Percentiles rank a stretch among this genome's conserved stretches.
Conservation (phyloP, 2,329 filamentous ascomycete genomes). For the Cladosporium halotolerans region DNA sequence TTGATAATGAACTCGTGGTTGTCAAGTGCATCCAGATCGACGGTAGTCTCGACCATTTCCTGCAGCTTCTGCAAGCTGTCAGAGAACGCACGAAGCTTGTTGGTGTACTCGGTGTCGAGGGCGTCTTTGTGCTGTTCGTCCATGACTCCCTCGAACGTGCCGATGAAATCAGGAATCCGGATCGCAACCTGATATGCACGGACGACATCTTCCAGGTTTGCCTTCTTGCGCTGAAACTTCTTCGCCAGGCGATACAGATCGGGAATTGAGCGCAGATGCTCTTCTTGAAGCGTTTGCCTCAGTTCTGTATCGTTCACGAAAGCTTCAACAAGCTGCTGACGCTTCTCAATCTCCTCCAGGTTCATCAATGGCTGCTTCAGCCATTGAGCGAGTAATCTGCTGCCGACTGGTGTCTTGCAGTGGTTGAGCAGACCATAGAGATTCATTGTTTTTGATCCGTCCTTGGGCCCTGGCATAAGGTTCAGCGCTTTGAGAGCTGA, state of each 20-base stretch:
- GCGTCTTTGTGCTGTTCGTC: slow-evolving; percentile 88
- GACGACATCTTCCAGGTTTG: slow-evolving; percentile 91
- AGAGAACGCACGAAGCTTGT: slow-evolving; percentile 66
- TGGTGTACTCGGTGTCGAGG: slow-evolving; percentile 79
- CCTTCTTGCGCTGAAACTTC: slow-evolving; percentile 85
- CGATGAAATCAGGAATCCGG: slow-evolving; percentile 81
- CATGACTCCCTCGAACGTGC: slow-evolving; percentile 86
- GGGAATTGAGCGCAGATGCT: slow-evolving; percentile 85
- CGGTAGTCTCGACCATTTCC: slow-evolving; percentile 98
- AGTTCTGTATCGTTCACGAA: slow-evolving; percentile 91
- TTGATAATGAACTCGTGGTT: slow-evolving; percentile 99
- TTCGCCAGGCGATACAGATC: slow-evolving; percentile 92
- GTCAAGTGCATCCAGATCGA: slow-evolving; percentile 90
- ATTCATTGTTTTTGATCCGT: slow-evolving; percentile 97
- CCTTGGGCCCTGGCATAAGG: slow-evolving; percentile 89
- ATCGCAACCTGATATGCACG: slow-evolving; percentile 92
- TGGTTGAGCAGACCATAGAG: slow-evolving; percentile 90
- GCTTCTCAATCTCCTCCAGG: slow-evolving; percentile 76
- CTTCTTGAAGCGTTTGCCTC: slow-evolving; percentile 92
- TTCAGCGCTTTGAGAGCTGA: slow-evolving; percentile 91
- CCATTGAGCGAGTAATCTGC: slow-evolving; percentile 87
- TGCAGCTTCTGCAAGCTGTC: slow-evolving; percentile 78
- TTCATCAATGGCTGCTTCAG: slow-evolving; percentile 96
- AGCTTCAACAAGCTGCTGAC: slow-evolving; percentile 90
- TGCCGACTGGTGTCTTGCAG: slow-evolving; percentile 93